Evolutionary conservation across 768 basidiomycete species (phyloP), one percentile per base, ranked within the genome.

Genomic region (button mushroom (Agaricus bisporus)): DNA sequence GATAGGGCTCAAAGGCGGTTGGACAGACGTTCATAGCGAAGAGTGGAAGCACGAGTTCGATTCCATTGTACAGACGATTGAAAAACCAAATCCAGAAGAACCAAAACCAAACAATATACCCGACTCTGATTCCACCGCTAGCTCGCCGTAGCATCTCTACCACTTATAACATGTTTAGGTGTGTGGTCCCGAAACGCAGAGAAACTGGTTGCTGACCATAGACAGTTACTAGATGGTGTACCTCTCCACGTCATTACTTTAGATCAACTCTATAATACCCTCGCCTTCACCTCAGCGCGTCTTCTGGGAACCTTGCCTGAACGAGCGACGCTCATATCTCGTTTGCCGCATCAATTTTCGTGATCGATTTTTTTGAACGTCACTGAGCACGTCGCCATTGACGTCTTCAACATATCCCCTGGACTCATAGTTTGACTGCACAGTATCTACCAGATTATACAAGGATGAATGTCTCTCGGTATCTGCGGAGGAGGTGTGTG

Each of bases 1-100:
- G 48, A 81, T 86, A 50, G 84, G 85, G 1, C 58, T 84, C 45
- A 72, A 79, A 37, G 77, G 79, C 3, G 83, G 83, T 0, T 83
- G 79, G 83, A 76, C 77, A 20, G 84, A 86, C 59, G 77, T 86
- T 56, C 72, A 85, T 32, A 42, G 25, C 15, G 53, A 54, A 26
- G 15, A 42, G 35, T 54, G 53, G 53, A 45, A 48, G 28, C 38
- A 10, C 22, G 53, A 48, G 41, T 6, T 48, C 4, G 28, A 38
- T 41, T 54, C 45, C 22, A 20, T 48, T n/a, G 17, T 39, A 8
- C 53, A 28, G 4, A 20, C 15, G 15, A 32, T 42, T 41, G 29
- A 20, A 26, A 9, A 42, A 11, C 29, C 29, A 32, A 32, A 11
- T 32, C 6, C 48, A 14, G 46, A 54, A 48, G 38, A 32, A n/a